phyloP scores from a whole-genome alignment of 192 early-diverging fungal genomes.

The Coemansia sp. region DNA sequence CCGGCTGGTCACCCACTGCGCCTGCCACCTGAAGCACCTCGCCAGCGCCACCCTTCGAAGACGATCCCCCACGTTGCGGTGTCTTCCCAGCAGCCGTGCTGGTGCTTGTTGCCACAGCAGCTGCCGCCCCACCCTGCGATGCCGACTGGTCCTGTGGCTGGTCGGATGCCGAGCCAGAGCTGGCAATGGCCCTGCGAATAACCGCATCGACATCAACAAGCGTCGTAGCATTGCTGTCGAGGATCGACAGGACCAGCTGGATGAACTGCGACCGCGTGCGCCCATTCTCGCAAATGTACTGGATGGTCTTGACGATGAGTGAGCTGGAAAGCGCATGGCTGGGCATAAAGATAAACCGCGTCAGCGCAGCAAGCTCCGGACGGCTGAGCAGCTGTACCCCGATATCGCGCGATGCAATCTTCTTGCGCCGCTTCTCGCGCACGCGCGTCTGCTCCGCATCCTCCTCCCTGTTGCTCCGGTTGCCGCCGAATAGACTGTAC shows the following conservation, averaged over 20 bases:
- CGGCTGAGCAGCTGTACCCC: conserved; percentile 70
- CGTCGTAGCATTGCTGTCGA: conserved; percentile 66
- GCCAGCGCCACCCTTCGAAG: not conserved
- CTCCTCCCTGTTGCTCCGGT: not conserved
- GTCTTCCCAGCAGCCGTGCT: not conserved
- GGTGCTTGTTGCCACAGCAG: not conserved
- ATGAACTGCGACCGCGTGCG: conserved; percentile 82
- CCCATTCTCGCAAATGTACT: conserved; percentile 81
- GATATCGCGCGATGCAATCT: conserved; percentile 50
- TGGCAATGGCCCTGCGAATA: conserved; percentile 29
- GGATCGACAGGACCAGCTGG: conserved; percentile 79
- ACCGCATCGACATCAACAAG: conserved; percentile 37
- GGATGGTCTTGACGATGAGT: conserved; percentile 37
- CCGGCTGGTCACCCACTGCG: conserved; percentile 6
- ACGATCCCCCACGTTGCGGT: not conserved
- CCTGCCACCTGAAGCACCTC: conserved; percentile 2
- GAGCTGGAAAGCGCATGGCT: conserved; percentile 74
- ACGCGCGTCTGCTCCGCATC: conserved; percentile 21
- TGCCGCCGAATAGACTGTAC: not conserved
- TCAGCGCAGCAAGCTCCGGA: conserved; percentile 74
- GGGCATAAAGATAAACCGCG: conserved; percentile 86
- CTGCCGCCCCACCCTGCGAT: not conserved
- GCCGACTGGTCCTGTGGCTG: conserved; percentile 8
- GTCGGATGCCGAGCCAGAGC: conserved; percentile 10
- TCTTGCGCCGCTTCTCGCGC: conserved; percentile 41